Evolutionary conservation across 164 flowering plant species (phyloP).

Genomic region (Vitis riparia): DNA sequence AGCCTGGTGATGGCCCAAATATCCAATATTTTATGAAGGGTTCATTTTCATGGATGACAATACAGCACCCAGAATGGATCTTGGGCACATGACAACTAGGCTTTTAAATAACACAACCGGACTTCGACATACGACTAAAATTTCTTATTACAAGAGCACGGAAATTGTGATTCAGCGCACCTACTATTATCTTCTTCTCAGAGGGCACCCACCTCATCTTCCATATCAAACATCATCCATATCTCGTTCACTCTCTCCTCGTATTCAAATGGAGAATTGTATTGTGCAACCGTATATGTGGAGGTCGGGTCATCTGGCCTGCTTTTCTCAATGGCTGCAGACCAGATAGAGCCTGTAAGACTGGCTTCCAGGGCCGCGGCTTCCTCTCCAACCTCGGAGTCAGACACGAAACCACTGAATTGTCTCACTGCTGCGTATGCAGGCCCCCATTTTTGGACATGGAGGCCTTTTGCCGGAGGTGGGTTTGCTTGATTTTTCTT

Average conservation of each 20-base stretch:
- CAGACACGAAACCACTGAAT: slow-evolving; percentile 70
- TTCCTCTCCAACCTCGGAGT: slow-evolving; percentile 56
- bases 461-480: slow-evolving; percentile 72
- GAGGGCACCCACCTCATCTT: slow-evolving; percentile 17
- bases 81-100: too few species aligned
- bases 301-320: slow-evolving; percentile 29
- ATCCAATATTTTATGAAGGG: too few species aligned
- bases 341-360: slow-evolving; percentile 60
- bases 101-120: too few species aligned
- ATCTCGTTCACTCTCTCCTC: slow-evolving; percentile 82
- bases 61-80: too few species aligned
- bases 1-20: too few species aligned
- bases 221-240: slow-evolving; percentile 65
- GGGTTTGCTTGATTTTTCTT: slow-evolving; percentile 67
- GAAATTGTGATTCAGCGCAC: too few species aligned
- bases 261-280: slow-evolving; percentile 87
- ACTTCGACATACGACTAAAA: too few species aligned
- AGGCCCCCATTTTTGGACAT: slow-evolving; percentile 59
- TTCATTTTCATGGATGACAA: too few species aligned
- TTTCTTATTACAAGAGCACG: too few species aligned
- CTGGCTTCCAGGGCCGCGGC: slow-evolving; percentile 68
- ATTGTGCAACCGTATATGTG: slow-evolving; percentile 72
- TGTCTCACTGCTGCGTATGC: slow-evolving; percentile 73
- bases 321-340: slow-evolving; percentile 46
- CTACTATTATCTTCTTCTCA: too few species aligned